Evolutionary conservation across 2,329 filamentous ascomycete species (phyloP), one percentile per base, ranked within the genome.

Genomic region (Cercospora canescens): DNA sequence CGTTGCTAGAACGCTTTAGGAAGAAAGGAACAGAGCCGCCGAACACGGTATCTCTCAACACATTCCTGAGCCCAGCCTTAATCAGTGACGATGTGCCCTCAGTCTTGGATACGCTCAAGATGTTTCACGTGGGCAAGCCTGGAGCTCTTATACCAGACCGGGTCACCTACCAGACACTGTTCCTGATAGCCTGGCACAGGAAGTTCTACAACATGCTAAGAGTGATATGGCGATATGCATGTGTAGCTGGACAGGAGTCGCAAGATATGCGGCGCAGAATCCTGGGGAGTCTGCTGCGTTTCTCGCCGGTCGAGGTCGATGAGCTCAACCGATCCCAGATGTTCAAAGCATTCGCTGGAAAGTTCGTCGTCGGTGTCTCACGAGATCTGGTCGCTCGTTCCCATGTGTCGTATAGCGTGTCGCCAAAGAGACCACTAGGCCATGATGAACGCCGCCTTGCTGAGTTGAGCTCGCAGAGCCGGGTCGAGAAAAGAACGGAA

Each of bases 221-320:
- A 18, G 72, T 77, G 1, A 62, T 78, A 18, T 78, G 76, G 76
- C 71, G 73, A 7, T 76, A 77, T 64, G 75, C 75, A 16, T 77
- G 74, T 63, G 67, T 69, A 16, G 57, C 65, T 21, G 75, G 74
- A 3, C 60, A 73, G 16, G 67, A 73, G 6, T 54, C 55, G 4
- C 59, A 45, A n/a, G 6, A 26, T 4, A 66, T 73, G 55, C 41
- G 60, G 5, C 18, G 41, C 21, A 64, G 60, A 32, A 65, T 75
- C 16, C 18, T 59, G 5, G 16, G 34, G 4, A 72, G 67, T 54
- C 32, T 74, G 52, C 11, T 54, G 0, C 34, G 34, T 39, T 60
- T 54, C 41, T 35, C 61, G 12, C 64, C 63, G 26, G 28, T 21
- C 39, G 37, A 35, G 41, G 63, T 30, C 16, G 16, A n/a, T 16